Base-by-base conservation (phyloP, 2,329 filamentous ascomycete genomes). In the Talaromyces marneffei region DNA sequence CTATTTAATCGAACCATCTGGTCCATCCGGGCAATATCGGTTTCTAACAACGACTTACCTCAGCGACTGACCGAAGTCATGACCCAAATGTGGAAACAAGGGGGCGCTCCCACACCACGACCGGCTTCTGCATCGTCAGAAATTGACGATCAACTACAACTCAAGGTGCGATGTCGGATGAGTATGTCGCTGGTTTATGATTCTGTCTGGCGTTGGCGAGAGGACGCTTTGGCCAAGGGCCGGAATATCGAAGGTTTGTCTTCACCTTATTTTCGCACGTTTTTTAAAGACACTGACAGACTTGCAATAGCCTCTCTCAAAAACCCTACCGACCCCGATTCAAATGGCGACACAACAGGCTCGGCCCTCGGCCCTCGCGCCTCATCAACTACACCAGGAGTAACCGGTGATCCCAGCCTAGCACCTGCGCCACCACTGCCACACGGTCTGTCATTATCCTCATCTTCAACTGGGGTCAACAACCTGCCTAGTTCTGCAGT, bases 251-350 rank as follows among this genome's bases (percentile, higher is more conserved):
- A 91, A 77, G 83, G 88, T 91, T 81, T 79, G 84, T 23, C 37
- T 48, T 6, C 16, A 16, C 5, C 35, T 31, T 18, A 16, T 44
- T 31, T 39, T 9, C n/a, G n/a, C n/a, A 33, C 29, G 16, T 37
- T 3, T 37, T 37, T 25, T 18, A 23, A 7, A 10, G 23, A 18
- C 3, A 2, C 48, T 52, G 23, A 52, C 46, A 50, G 9, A 50
- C 3, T n/a, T 48, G 46, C 9, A 48, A 14, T 57, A 79, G 79
- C 80, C 76, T 91, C 90, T 66, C 84, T 92, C 63, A 92, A 93
- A 72, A 91, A 94, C 70, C 90, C 91, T 46, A 96, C 92, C 61
- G 89, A 93, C 71, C 89, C 90, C 46, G 90, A 94, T 73, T 91
- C 88, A 58, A 85, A 85, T 70, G 86, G 86, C 71, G 87, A 90